A percentile compares a stretch with the other conserved stretches of the same genome.
Evolutionary conservation across 352 stramenopile species (phyloP).

Genomic region (Pythium phragmiticola): DNA sequence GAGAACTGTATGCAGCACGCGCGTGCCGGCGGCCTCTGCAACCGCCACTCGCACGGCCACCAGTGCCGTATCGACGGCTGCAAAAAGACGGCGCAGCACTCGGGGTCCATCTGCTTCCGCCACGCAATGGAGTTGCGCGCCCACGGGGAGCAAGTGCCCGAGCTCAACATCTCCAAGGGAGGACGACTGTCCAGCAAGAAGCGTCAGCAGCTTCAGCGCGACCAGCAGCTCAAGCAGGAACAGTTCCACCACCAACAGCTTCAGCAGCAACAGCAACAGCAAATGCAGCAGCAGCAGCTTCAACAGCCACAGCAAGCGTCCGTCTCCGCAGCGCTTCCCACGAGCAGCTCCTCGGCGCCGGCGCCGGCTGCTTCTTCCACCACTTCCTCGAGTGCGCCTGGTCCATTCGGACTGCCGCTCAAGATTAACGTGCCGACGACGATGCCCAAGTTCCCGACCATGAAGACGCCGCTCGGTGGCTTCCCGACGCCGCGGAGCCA

Average conservation of each 20-base stretch:
- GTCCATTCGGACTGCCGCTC: slow-evolving; percentile 59
- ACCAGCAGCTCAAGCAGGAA: slow-evolving; percentile 74
- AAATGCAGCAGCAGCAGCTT: slow-evolving; percentile 28
- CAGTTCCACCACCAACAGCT: slow-evolving; percentile 78
- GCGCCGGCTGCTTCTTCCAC: slow-evolving; percentile 7
- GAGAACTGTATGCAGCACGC: slow-evolving; percentile 76
- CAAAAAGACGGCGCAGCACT: slow-evolving; percentile 82
- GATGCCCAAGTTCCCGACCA: slow-evolving; percentile 63
- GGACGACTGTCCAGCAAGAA: slow-evolving; percentile 71
- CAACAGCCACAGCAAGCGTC: slow-evolving; percentile 20
- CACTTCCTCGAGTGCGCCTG: slow-evolving; percentile 26
- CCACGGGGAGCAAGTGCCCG: slow-evolving; percentile 63
- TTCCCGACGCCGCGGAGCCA: slow-evolving; percentile 71
- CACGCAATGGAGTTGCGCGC: slow-evolving; percentile 76
- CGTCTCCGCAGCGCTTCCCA: neutral
- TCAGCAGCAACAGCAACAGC: slow-evolving; percentile 53
- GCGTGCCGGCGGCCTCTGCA: slow-evolving; percentile 65
- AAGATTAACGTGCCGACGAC: slow-evolving; percentile 74
- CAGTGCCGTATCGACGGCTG: slow-evolving; percentile 76
- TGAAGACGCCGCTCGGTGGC: slow-evolving; percentile 56
- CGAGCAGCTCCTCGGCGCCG: slow-evolving; percentile 6
- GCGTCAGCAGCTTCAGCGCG: slow-evolving; percentile 61
- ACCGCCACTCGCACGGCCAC: slow-evolving; percentile 72
- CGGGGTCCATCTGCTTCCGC: slow-evolving; percentile 70
- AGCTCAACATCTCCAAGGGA: slow-evolving; percentile 79